phyloP scores from a whole-genome alignment of 495 filamentous ascomycete species.

The Tuber umbilicatum region DNA sequence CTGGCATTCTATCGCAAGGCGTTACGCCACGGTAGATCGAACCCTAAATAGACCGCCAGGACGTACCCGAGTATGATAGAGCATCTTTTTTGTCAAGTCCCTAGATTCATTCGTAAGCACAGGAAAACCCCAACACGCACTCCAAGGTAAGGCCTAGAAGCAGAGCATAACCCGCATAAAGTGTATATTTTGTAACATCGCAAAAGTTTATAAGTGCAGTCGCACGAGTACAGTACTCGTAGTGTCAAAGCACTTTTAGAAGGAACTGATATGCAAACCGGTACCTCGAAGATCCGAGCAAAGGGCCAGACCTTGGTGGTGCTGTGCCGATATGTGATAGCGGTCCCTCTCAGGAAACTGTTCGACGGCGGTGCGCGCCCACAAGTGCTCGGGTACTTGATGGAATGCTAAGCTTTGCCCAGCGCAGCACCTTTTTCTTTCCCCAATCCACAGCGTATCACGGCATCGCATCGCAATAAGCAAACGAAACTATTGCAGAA shows the following conservation, averaged over 20 bases:
- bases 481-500: neutral
- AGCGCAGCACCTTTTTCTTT: neutral
- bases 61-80: too few species aligned
- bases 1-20: neutral
- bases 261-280: neutral
- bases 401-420: neutral
- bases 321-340: too few species aligned
- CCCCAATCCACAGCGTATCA: neutral
- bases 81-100: too few species aligned
- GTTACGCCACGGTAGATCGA: neutral
- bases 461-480: too few species aligned
- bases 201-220: neutral
- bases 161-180: neutral
- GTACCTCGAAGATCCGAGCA: too few species aligned
- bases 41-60: neutral
- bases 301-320: too few species aligned
- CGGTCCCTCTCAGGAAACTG: too few species aligned
- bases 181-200: neutral
- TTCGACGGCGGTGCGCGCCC: too few species aligned
- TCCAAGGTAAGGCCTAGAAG: neutral
- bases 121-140: too few species aligned
- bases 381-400: too few species aligned
- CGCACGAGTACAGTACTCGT: neutral
- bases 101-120: too few species aligned
- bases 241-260: neutral